phyloP scores from a whole-genome alignment of 1,284 basidiomycete genomes.

The Sanghuangporus baumii region DNA sequence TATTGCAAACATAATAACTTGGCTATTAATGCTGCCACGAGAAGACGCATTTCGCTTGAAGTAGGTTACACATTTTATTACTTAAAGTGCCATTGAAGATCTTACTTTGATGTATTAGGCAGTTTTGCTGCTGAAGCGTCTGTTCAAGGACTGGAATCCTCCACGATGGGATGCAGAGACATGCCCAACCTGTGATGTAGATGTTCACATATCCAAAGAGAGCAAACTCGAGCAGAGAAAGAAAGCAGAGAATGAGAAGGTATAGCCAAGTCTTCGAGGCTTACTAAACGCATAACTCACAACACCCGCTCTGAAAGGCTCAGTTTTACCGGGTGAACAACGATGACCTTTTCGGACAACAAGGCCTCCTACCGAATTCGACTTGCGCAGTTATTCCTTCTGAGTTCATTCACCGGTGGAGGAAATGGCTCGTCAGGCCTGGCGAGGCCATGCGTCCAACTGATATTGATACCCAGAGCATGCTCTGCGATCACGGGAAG shows the following conservation, averaged over 20 bases:
- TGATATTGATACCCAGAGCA: conserved; percentile 51
- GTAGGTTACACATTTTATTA: conserved; percentile 29
- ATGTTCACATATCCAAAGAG: conserved; percentile 49
- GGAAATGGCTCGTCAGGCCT: conserved; percentile 60
- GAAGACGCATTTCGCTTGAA: conserved; percentile 55
- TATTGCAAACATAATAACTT: conserved; percentile 63
- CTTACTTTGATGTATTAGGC: conserved; percentile 37
- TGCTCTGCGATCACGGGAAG: conserved; percentile 61
- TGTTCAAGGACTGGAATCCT: conserved; percentile 65
- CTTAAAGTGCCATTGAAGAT: neutral
- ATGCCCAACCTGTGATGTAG: conserved; percentile 56
- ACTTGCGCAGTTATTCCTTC: conserved; percentile 55
- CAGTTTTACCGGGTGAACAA: conserved; percentile 9
- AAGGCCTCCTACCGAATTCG: neutral
- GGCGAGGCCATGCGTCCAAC: conserved; percentile 50
- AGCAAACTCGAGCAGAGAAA: conserved; percentile 52
- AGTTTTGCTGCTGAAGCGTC: conserved; percentile 41
- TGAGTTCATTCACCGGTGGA: conserved; percentile 60
- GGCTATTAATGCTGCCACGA: conserved; percentile 45
- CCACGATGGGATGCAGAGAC: conserved; percentile 41
- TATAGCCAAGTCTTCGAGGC: conserved; percentile 24
- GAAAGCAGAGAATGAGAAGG: conserved; percentile 72
- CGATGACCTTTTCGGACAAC: conserved; percentile 10
- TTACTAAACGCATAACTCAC: conserved; percentile 12
- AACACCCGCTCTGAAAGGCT: neutral